Evolutionary conservation across 805 yeast species (phyloP).

Genomic region (Metschnikowia hibisci): DNA sequence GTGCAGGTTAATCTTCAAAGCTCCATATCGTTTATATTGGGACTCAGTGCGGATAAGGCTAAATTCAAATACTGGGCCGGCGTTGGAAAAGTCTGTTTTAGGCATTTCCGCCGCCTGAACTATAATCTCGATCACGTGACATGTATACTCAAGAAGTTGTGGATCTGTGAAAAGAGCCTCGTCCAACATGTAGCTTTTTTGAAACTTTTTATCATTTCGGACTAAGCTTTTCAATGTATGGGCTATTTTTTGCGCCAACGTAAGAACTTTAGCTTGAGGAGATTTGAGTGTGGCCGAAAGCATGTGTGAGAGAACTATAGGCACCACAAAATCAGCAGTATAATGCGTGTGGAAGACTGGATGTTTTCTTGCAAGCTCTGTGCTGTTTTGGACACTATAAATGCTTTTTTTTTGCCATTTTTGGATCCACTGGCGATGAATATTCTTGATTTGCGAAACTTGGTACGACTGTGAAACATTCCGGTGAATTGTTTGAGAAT

Average conservation of each 20-base stretch:
- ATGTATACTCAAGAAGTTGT: constrained; percentile 20
- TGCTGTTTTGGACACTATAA: not conserved
- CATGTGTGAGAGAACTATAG: constrained; percentile 19
- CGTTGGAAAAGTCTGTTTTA: not conserved
- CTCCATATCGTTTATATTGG: constrained; percentile 9
- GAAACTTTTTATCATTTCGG: not conserved
- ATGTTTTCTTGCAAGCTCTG: constrained; percentile 1
- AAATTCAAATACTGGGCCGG: constrained; percentile 4
- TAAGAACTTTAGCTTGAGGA: constrained; percentile 15
- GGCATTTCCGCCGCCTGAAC: constrained; percentile 16
- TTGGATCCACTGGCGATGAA: constrained; percentile 2
- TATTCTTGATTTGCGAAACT: not conserved
- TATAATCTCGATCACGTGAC: constrained; percentile 17
- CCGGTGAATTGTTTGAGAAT: constrained; percentile 13
- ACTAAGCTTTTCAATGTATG: constrained; percentile 3
- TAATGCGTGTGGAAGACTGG: constrained; percentile 10
- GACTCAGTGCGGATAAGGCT: constrained; percentile 3
- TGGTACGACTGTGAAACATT: not conserved
- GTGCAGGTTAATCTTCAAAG: constrained; percentile 11
- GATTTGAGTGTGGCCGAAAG: constrained; percentile 20
- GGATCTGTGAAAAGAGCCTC: constrained; percentile 15
- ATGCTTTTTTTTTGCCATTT: not conserved
- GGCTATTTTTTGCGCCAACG: constrained; percentile 12
- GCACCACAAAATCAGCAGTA: constrained; percentile 14
- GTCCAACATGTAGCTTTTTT: not conserved